Conservation (phyloP, 192 early-diverging fungal species). For the Anaeromyces robustus region DNA sequence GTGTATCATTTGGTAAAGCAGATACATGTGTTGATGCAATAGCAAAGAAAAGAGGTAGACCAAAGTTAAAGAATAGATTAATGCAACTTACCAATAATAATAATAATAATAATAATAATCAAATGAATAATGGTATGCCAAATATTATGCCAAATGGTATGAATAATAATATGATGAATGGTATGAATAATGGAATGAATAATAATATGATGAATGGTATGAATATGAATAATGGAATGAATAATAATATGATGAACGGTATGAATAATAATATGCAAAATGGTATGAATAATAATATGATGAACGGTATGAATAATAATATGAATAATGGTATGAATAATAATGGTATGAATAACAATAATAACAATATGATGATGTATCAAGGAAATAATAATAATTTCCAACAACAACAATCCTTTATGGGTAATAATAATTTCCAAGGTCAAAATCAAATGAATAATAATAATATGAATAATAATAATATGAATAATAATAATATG, state of each 20-base stretch:
- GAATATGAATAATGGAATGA: neutral
- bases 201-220: neutral
- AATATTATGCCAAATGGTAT: neutral
- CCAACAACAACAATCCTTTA: too few relatives aligned
- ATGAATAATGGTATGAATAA: neutral
- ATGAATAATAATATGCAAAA: neutral
- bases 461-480: neutral
- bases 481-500: neutral
- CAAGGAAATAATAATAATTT: too few relatives aligned
- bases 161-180: neutral
- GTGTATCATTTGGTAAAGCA: conserved; percentile 49
- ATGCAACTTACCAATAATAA: neutral
- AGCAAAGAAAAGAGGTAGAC: conserved; percentile 76
- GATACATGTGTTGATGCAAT: conserved; percentile 75
- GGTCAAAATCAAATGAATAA: neutral
- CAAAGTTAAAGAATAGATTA: conserved; percentile 44
- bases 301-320: neutral
- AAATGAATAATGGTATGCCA: neutral
- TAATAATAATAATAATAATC: neutral
- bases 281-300: neutral
- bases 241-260: neutral
- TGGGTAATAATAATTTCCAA: neutral
- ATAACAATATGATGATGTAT: neutral
- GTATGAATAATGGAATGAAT: neutral
- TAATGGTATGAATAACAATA: neutral